A percentile compares a stretch with the other conserved stretches of the same genome.
Evolutionary conservation across 2,329 filamentous ascomycete genomes (phyloP).

Genomic region (Cadophora malorum): DNA sequence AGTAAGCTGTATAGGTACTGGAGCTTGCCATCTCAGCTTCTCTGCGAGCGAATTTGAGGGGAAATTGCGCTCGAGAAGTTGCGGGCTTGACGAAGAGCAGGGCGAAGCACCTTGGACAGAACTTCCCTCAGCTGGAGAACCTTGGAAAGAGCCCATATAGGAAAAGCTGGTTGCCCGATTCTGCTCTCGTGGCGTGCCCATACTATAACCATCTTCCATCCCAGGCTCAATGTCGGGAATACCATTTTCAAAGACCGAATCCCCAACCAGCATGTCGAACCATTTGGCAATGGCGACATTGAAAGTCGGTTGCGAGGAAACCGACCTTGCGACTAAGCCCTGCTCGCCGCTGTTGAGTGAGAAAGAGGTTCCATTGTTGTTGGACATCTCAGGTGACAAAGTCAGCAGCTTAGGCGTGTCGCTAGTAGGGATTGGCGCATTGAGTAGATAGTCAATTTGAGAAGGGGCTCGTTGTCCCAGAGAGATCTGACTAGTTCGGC

Average conservation of each 20-base stretch:
- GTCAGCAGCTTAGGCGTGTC: neutral
- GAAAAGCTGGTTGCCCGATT: slow-evolving; percentile 11
- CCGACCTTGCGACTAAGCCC: slow-evolving; percentile 10
- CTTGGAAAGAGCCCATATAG: slow-evolving; percentile 15
- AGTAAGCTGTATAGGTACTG: slow-evolving; percentile 32
- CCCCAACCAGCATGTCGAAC: slow-evolving; percentile 29
- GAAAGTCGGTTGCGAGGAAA: slow-evolving; percentile 20
- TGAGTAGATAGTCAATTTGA: slow-evolving; percentile 4
- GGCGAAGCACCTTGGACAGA: slow-evolving; percentile 6
- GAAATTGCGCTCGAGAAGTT: slow-evolving; percentile 28
- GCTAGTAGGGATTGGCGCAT: slow-evolving; percentile 11
- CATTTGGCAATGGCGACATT: slow-evolving; percentile 28
- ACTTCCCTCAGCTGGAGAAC: slow-evolving; percentile 5
- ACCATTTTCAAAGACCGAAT: slow-evolving; percentile 24
- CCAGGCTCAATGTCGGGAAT: slow-evolving; percentile 9
- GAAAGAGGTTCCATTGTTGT: slow-evolving; percentile 15
- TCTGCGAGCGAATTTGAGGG: slow-evolving; percentile 16
- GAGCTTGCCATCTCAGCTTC: slow-evolving; percentile 34
- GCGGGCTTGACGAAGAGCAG: slow-evolving; percentile 19
- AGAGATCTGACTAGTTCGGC: neutral
- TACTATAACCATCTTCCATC: slow-evolving; percentile 1
- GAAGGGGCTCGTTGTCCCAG: slow-evolving; percentile 8
- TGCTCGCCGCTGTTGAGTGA: slow-evolving; percentile 19
- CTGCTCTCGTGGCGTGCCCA: slow-evolving; percentile 13
- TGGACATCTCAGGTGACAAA: slow-evolving; percentile 17